phyloP scores from a whole-genome alignment of 1,139 yeast species.

The Hemisphaericaspora lyxosophila region DNA sequence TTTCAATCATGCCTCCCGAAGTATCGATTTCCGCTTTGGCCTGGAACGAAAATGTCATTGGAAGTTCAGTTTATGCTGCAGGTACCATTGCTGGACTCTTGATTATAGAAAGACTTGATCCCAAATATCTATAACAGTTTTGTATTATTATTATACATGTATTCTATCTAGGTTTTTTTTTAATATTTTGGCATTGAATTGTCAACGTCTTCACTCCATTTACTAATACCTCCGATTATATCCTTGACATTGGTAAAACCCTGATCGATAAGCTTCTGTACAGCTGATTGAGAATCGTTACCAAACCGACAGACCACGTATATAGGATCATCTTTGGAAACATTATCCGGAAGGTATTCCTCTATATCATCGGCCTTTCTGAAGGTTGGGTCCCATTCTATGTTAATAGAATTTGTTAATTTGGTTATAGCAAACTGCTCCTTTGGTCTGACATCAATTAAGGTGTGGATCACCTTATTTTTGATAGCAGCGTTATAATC shows the following conservation, averaged over 20 bases:
- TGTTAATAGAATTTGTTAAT: slow-evolving; percentile 58
- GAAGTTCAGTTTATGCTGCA: slow-evolving; percentile 65
- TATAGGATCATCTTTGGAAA: slow-evolving; percentile 23
- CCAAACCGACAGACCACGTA: slow-evolving; percentile 82
- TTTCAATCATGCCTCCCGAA: slow-evolving; percentile 52
- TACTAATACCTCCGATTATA: slow-evolving; percentile 72
- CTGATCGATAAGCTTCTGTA: slow-evolving; percentile 50
- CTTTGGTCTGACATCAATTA: slow-evolving; percentile 79
- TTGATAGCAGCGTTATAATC: slow-evolving; percentile 30
- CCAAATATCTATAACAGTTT: slow-evolving; percentile 10
- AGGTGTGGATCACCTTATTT: slow-evolving; percentile 16
- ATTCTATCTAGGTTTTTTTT: slow-evolving; percentile 6
- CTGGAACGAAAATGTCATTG: slow-evolving; percentile 58
- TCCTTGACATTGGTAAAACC: slow-evolving; percentile 58
- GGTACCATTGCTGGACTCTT: slow-evolving; percentile 67
- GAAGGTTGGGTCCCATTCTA: slow-evolving; percentile 56
- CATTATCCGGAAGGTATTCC: slow-evolving; percentile 22
- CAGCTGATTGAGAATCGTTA: slow-evolving; percentile 85
- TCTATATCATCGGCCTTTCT: slow-evolving; percentile 33
- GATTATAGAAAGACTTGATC: slow-evolving; percentile 57
- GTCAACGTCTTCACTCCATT: slow-evolving; percentile 69
- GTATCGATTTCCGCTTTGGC: slow-evolving; percentile 52
- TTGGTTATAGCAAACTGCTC: slow-evolving; percentile 73
- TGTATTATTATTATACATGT: slow-evolving; percentile 1
- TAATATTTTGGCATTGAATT: slow-evolving; percentile 66